Base-by-base conservation (phyloP, 2,329 filamentous ascomycete species). In the Leptodontidium sp. region DNA sequence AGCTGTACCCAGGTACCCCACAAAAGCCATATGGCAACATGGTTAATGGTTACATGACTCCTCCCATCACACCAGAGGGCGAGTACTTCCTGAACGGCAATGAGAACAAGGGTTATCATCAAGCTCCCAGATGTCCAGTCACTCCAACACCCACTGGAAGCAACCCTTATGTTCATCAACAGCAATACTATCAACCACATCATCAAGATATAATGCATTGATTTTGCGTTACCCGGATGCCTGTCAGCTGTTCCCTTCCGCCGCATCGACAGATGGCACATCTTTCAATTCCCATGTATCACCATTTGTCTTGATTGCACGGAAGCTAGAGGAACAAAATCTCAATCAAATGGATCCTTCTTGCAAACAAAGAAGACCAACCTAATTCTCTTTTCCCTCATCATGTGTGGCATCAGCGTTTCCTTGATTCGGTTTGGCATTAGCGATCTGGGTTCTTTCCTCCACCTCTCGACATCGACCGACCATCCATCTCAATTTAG, bases 41-140 rank as follows among this genome's bases (percentile, higher is more conserved):
- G 72, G 88, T 89, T 47, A 87, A 93, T 73, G 93, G 93, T 68
- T 94, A 94, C 80, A 87, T 94, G 73, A 96, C 93, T 17, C 93
- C 93, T 32, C 93, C 93, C 1, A 95, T 96, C 78, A 96, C 93
- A 0, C 93, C 93, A 4, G 93, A 95, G 71, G 87, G 88, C 8
- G 84, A 86, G 63, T 84, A 82, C 74, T 89, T 89, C 61, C 57
- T 74, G 6, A 68, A 74, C 57, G 72, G 71, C 29, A 73, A 75
- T 45, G 72, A 77, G 38, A 68, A 71, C 17, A 75, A 75, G 50
- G 66, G 70, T 17, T 78, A 75, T 50, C 72, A 75, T 61, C 67
- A 73, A 65, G 72, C 69, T 35, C 77, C 76, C 32, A 83, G 88
- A 65, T 89, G 87, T 74, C 88, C 88, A 0, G 86, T 90, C 53